Evolutionary conservation across 2,329 filamentous ascomycete species (phyloP).

Genomic region (Fusarium metavorans): DNA sequence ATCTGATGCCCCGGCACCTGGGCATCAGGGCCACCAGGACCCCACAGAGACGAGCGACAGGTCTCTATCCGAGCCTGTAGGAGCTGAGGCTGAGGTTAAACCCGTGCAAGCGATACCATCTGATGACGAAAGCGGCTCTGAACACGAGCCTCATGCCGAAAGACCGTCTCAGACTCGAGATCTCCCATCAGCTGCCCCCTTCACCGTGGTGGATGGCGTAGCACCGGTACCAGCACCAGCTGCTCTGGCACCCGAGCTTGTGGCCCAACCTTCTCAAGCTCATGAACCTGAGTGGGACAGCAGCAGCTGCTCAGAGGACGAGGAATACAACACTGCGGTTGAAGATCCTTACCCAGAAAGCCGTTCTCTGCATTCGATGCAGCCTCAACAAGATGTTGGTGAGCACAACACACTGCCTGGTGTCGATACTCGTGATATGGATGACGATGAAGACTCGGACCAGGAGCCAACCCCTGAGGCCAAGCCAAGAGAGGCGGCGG

Average conservation of each 20-base stretch:
- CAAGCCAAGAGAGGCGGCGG: conserved; percentile 15
- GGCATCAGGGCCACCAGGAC: neutral
- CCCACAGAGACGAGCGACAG: neutral
- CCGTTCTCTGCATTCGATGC: neutral
- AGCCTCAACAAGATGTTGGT: neutral
- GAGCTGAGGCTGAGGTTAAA: neutral
- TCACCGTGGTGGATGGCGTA: neutral
- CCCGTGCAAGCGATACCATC: neutral
- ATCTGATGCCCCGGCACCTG: neutral
- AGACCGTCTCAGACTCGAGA: conserved; percentile 8
- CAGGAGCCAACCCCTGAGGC: neutral
- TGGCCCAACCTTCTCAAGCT: neutral
- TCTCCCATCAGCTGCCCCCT: neutral
- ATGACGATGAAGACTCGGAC: conserved; percentile 24
- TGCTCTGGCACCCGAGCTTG: neutral
- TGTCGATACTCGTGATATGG: conserved; percentile 23
- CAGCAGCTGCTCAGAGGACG: conserved; percentile 6
- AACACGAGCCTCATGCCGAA: neutral
- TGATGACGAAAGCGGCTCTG: conserved; percentile 25
- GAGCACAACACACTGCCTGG: conserved; percentile 7
- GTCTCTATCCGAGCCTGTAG: neutral
- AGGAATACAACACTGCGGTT: neutral
- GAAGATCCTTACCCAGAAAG: neutral
- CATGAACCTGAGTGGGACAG: neutral
- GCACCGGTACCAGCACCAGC: neutral